Base-by-base conservation (phyloP, 257 asterid genomes). In the Solanum chilense region DNA sequence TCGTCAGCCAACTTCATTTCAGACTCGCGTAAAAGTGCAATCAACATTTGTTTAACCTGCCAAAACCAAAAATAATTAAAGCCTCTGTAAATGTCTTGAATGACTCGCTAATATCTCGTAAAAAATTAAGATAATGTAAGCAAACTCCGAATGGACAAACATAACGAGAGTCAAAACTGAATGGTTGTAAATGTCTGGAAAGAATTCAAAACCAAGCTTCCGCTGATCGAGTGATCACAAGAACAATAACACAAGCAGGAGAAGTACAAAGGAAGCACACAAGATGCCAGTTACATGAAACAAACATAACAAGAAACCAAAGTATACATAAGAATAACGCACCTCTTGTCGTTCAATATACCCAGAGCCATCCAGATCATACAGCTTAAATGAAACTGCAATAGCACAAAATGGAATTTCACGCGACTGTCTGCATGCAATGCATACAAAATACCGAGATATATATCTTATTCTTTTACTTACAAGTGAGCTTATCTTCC, bases 11-110 rank as follows among this genome's bases (percentile, higher is more conserved):
- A 91, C 94, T 92, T 96, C 99, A 97, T 95, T 87, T 95, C 98
- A 4, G 99, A 96, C 92, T 96, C 99, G 1, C 94, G 93, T 20
- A 97, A 87, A 88, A 95, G 97, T 71, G 99, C 99, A 90, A 96
- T 93, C 93, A 97, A 86, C 99, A 97, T 97, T 90, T 97, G 98
- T 93, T 97, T 97, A 86, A 97, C 99, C 99, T 97, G 95, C 86
- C 21, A 90, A 90, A 89, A 87, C 31, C 89, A 92, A 86, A 89
- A 66, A 88, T n/a, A 75, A 74, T 86, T 86, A 31, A 85, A 86
- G 80, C 73, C 27, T 42, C 64, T 7, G 64, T 16, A 9, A 5
- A 71, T 71, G 4, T 71, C 5, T 71, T 0, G 3, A 18, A 71
- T 71, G 78, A 21, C 78, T 33, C 2, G 25, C 27, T 33, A 18